Evolutionary conservation across 148 eudicot species (phyloP).

Genomic region (Mesembryanthemum crystallinum): DNA sequence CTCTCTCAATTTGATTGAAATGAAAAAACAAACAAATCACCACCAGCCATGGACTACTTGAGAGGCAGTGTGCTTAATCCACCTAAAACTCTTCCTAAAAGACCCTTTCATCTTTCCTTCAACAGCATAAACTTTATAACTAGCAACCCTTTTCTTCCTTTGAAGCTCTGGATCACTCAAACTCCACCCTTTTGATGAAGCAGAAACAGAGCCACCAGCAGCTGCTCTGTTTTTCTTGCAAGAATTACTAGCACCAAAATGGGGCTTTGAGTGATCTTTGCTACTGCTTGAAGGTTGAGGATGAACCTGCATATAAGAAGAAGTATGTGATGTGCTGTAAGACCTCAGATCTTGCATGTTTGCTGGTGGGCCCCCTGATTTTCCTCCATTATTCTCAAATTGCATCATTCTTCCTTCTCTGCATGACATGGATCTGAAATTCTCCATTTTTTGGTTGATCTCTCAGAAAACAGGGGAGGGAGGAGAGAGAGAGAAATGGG

Average conservation of each 20-base stretch:
- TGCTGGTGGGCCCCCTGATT: constrained; percentile 33
- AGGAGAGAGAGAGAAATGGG: constrained; percentile 1
- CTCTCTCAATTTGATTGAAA: not conserved
- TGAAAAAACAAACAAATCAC: not conserved
- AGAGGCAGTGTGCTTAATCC: constrained; percentile 67
- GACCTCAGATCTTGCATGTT: constrained; percentile 80
- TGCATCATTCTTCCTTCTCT: constrained; percentile 51
- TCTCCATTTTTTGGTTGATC: constrained; percentile 37
- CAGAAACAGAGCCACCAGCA: constrained; percentile 1
- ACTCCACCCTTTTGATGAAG: constrained; percentile 47
- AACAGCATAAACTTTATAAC: constrained; percentile 72
- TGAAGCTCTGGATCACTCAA: constrained; percentile 75
- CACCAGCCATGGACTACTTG: constrained; percentile 54
- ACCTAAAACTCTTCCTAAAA: constrained; percentile 70
- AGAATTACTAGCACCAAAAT: constrained; percentile 15
- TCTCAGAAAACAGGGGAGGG: not conserved
- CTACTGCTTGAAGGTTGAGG: constrained; percentile 30
- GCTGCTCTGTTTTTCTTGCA: constrained; percentile 21
- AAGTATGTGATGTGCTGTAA: constrained; percentile 55
- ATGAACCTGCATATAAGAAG: constrained; percentile 26
- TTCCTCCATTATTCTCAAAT: constrained; percentile 24
- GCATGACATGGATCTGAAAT: constrained; percentile 75
- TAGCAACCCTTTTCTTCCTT: constrained; percentile 82
- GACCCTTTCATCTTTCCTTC: constrained; percentile 88
- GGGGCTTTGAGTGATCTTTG: constrained; percentile 24